Percentiles rank a stretch among this genome's conserved stretches.
Conservation (phyloP, 2,329 filamentous ascomycete species). For the Aspergillus sp. region DNA sequence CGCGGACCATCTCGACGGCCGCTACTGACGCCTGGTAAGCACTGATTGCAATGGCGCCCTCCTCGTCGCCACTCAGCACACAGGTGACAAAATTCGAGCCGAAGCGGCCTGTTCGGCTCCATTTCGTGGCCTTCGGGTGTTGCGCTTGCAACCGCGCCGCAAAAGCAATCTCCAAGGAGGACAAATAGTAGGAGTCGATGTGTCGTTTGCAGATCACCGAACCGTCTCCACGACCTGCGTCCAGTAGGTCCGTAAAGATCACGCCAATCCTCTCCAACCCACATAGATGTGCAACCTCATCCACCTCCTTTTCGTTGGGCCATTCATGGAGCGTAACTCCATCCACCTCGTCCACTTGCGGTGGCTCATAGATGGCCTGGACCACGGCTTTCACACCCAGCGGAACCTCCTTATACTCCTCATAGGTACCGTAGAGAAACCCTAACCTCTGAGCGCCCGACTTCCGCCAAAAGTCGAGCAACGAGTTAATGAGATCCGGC, state of each 20-base stretch:
- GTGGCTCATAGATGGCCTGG: slow-evolving; percentile 95
- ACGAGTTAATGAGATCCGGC: slow-evolving; percentile 79
- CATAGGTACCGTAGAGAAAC: slow-evolving; percentile 86
- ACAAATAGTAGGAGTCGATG: slow-evolving; percentile 90
- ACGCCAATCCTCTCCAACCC: slow-evolving; percentile 87
- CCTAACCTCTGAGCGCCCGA: slow-evolving; percentile 83
- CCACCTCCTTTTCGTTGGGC: slow-evolving; percentile 79
- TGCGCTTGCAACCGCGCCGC: slow-evolving; percentile 84
- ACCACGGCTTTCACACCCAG: slow-evolving; percentile 93
- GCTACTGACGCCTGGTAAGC: slow-evolving; percentile 95
- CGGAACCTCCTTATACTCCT: slow-evolving; percentile 89
- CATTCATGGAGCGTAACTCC: slow-evolving; percentile 83
- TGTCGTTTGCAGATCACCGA: slow-evolving; percentile 93
- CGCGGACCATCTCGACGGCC: slow-evolving; percentile 93
- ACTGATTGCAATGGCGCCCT: slow-evolving; percentile 83
- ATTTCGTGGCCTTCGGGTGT: slow-evolving; percentile 88
- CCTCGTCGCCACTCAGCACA: slow-evolving; percentile 87
- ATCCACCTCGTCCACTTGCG: slow-evolving; percentile 84
- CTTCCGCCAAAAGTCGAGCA: slow-evolving; percentile 88
- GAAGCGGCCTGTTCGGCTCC: slow-evolving; percentile 92
- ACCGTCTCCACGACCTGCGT: slow-evolving; percentile 78
- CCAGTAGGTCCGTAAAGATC: slow-evolving; percentile 90
- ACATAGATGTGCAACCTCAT: slow-evolving; percentile 77
- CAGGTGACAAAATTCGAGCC: slow-evolving; percentile 98
- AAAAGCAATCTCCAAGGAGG: slow-evolving; percentile 88